phyloP scores from a whole-genome alignment of 1,284 basidiomycete species.

The Cryptococcus depauperatus region DNA sequence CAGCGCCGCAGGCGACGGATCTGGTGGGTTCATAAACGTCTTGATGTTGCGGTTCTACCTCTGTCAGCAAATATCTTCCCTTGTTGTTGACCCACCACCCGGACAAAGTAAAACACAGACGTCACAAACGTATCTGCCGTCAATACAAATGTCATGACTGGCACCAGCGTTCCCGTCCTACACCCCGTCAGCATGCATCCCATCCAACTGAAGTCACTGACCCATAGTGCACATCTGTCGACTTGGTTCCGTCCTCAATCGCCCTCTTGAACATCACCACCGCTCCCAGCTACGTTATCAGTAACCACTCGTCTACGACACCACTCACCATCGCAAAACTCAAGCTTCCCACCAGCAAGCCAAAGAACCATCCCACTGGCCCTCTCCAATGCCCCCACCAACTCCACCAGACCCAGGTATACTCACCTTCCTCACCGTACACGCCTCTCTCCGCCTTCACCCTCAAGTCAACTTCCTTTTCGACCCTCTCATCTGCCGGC shows the following conservation, averaged over 20 bases:
- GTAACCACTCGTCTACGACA: not conserved
- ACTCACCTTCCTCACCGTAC: conserved; percentile 13
- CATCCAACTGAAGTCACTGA: not conserved
- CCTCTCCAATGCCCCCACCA: conserved; percentile 30
- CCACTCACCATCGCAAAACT: conserved; percentile 15
- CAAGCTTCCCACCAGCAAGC: conserved; percentile 7
- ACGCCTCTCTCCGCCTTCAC: conserved; percentile 22
- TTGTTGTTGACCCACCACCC: conserved; percentile 13
- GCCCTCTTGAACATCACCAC: conserved; percentile 15
- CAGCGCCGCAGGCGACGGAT: conserved; percentile 21
- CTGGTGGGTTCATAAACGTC: conserved; percentile 19
- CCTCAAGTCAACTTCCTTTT: conserved; percentile 26
- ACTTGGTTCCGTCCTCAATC: conserved; percentile 9
- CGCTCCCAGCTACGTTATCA: conserved; percentile 11
- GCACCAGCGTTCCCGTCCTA: conserved; percentile 14
- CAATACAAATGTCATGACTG: conserved; percentile 9
- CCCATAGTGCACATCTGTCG: conserved; percentile 13
- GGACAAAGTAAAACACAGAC: conserved; percentile 12
- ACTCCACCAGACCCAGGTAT: conserved; percentile 35
- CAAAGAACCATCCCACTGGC: conserved; percentile 20
- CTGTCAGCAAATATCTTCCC: not conserved
- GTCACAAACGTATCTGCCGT: conserved; percentile 16
- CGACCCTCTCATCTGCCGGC: not conserved
- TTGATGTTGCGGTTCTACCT: conserved; percentile 4
- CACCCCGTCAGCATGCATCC: not conserved